Base-by-base conservation (phyloP, 768 basidiomycete genomes). In the Pleurotus salmoneostramineus region DNA sequence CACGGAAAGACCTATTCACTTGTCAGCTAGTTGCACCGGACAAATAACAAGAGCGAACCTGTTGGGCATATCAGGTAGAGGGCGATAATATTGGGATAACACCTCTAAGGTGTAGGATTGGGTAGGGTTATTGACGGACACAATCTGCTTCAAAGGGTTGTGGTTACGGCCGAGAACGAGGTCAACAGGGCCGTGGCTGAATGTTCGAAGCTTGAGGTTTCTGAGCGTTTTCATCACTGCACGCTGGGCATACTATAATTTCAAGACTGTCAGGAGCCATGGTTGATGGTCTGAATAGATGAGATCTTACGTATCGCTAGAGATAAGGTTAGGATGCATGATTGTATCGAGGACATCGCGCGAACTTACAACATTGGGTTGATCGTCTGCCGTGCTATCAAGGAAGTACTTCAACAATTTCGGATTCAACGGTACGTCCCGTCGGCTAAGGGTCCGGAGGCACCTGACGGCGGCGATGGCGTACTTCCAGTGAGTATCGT, bases 161-260 rank as follows among this genome's bases (percentile, higher is more conserved):
- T 77, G 76, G 56, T 81, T 82, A 43, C 78, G 78, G 62, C 81
- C 82, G 4, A 89, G 69, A 7, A 83, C 81, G 14, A 94, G 72
- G 59, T 87, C 85, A 37, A 76, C 72, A 34, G 83, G 77, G 10
- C 76, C 74, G 0, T 67, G 71, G 59, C 84, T 84, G 50, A 84
- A 81, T 1, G 92, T 89, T 45, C 92, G 82, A n/a, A 95, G 65
- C 71, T 94, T 95, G 72, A 95, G 77, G 68, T 85, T 84, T 56
- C 89, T 83, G 5, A 88, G 75, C 32, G 83, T 79, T 68, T 93
- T 93, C 78, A 91, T 89, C 10, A 91, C 71, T 1, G 87, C 89
- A 60, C 89, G 80, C 67, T 87, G 85, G 3, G 84, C 79, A 74
- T 88, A 88, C 87, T 89, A 46, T 10, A 36, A 44, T 1, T 27